phyloP scores from a whole-genome alignment of 73 alveolate species.

The Blepharisma japonicum region DNA sequence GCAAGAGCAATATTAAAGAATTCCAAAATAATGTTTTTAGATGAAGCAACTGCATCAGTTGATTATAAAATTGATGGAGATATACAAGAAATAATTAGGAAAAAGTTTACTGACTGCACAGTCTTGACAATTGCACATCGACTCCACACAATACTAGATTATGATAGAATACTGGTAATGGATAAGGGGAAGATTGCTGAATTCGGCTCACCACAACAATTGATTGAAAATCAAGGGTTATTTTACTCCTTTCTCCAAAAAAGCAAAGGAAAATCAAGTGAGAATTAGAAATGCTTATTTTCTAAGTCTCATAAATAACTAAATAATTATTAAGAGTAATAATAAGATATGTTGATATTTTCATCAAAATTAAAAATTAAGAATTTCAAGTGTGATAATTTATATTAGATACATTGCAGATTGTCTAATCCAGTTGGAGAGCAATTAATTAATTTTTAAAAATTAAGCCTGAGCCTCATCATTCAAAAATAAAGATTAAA shows the following conservation, averaged over 20 bases:
- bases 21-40: constrained; percentile 64
- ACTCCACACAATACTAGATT: constrained; percentile 57
- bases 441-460: too few species aligned
- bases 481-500: too few species aligned
- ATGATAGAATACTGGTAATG: constrained; percentile 62
- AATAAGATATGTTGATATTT: too few species aligned
- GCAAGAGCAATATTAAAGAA: constrained; percentile 75
- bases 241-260: constrained; percentile 13
- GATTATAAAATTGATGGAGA: constrained; percentile 73
- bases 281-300: too few species aligned
- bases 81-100: constrained; percentile 56
- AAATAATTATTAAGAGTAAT: too few species aligned
- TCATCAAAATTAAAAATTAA: too few species aligned
- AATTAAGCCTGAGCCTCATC: too few species aligned
- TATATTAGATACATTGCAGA: too few species aligned
- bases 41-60: constrained; percentile 88
- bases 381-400: too few species aligned
- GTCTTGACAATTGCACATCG: constrained; percentile 74
- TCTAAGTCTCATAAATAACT: too few species aligned
- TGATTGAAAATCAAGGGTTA: constrained; percentile 30
- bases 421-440: too few species aligned
- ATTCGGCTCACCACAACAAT: constrained; percentile 44
- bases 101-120: constrained; percentile 53
- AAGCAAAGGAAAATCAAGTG: too few species aligned
- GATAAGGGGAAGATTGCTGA: constrained; percentile 66